Conservation (phyloP, 345 rosid genomes). For the Rhodamnia argentea region DNA sequence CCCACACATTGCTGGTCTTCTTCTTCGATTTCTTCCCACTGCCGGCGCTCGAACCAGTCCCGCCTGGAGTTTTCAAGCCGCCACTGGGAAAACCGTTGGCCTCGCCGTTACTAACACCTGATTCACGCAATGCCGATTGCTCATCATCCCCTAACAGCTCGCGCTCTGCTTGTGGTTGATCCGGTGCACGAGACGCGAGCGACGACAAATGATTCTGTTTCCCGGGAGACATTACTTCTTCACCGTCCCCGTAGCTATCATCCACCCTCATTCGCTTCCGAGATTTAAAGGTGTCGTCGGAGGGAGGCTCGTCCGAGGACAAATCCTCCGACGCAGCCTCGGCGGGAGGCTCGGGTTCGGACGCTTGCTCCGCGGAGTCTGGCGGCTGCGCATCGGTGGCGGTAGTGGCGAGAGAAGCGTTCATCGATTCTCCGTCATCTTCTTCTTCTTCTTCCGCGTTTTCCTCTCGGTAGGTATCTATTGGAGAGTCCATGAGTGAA, state of each 20-base stretch:
- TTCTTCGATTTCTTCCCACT: conserved; percentile 72
- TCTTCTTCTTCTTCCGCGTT: neutral
- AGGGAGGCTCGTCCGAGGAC: conserved; percentile 33
- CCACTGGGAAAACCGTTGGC: neutral
- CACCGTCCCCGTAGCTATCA: conserved; percentile 20
- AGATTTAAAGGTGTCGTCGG: conserved; percentile 64
- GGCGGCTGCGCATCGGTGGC: neutral
- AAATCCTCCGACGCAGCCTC: conserved; percentile 58
- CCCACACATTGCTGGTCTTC: conserved; percentile 77
- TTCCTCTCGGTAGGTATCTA: neutral
- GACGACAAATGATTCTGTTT: conserved; percentile 58
- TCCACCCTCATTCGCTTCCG: conserved; percentile 43
- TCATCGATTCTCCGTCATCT: neutral
- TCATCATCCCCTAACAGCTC: conserved; percentile 5
- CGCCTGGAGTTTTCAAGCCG: neutral
- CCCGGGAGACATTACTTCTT: conserved; percentile 41
- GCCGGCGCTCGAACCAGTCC: neutral
- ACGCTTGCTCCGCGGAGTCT: neutral
- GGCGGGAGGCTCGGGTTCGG: conserved; percentile 13
- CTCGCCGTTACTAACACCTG: neutral
- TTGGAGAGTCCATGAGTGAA: neutral
- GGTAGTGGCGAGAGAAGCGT: neutral
- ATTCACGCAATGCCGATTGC: neutral
- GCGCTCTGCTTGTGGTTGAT: neutral
- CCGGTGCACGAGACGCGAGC: conserved; percentile 3